Base-by-base conservation (phyloP, 257 asterid genomes). In the Knoxia roxburghii region DNA sequence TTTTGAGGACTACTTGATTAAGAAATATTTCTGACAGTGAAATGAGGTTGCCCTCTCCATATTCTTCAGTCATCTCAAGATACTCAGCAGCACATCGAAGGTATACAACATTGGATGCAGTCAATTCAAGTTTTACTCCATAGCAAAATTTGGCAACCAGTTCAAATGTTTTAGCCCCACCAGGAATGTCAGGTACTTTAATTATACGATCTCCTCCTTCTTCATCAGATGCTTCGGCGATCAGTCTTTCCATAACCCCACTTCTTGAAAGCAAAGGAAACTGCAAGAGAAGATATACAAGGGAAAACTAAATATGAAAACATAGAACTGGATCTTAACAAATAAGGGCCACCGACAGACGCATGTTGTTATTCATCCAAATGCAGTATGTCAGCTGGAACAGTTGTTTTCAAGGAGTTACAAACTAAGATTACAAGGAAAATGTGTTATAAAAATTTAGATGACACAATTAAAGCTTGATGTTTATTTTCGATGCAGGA, bases 211-310 rank as follows among this genome's bases (percentile, higher is more conserved):
- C 83, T 39, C 85, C 89, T 70, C 82, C 97, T 63, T 77, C 82
- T 72, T 82, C 82, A 70, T 81, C 86, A 10, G 95, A 80, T 37
- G 95, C 88, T 67, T 88, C 88, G 30, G 92, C 90, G 37, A 93
- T 90, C 81, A 81, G 85, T 70, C 80, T 82, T 73, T 93, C 99
- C 96, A 93, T 88, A 59, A 87, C 84, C 59, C 90, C 97, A 67
- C 97, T 90, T 77, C 95, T 86, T 23, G 99, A 90, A 68, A 92
- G 98, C 89, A 92, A 76, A 7, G 98, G 98, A 75, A 92, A 92
- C 98, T 92, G 82, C 84, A 59, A 21, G 0, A 50, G 0, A 50
- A 20, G 27, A 50, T n/a, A 81, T 30, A 35, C 49, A 62, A 68
- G 53, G 41, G 50, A 50, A 24, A 55, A 49, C 46, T 43, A 37